phyloP scores from a whole-genome alignment of 805 yeast genomes.

The Sugiyamaella mastotermitis region DNA sequence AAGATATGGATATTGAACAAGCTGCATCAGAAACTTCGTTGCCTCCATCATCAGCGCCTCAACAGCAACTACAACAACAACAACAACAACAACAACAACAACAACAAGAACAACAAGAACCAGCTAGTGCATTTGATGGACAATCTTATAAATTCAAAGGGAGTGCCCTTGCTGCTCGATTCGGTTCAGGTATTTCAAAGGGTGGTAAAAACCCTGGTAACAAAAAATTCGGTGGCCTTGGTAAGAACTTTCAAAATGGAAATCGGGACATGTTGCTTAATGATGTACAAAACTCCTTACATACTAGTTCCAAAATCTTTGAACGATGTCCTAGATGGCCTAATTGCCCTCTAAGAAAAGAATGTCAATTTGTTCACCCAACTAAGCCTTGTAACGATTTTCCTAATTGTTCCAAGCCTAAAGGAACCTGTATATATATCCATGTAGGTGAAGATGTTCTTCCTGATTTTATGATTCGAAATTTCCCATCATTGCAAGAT shows the following conservation, averaged over 20 bases:
- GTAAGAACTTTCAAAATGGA: neutral
- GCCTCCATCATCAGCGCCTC: constrained; percentile 1
- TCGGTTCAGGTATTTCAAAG: neutral
- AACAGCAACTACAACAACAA: neutral
- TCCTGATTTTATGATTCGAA: neutral
- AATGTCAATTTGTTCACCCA: constrained; percentile 75
- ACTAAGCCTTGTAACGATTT: constrained; percentile 65
- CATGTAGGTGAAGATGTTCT: constrained; percentile 73
- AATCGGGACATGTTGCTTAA: constrained; percentile 1
- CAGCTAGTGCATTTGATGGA: neutral
- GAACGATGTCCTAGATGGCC: constrained; percentile 32
- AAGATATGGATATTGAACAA: neutral
- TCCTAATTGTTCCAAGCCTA: constrained; percentile 72
- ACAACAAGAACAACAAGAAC: neutral
- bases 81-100: constrained; percentile 1
- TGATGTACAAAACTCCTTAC: neutral
- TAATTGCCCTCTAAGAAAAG: constrained; percentile 25
- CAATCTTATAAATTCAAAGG: neutral
- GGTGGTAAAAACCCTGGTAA: neutral
- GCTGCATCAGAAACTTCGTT: neutral
- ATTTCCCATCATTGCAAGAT: neutral
- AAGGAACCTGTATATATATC: constrained; percentile 75
- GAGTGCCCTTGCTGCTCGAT: neutral
- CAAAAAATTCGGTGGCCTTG: neutral
- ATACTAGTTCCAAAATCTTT: neutral